Base-by-base conservation (phyloP, 495 filamentous ascomycete species). In the Penicillium desertorum region DNA sequence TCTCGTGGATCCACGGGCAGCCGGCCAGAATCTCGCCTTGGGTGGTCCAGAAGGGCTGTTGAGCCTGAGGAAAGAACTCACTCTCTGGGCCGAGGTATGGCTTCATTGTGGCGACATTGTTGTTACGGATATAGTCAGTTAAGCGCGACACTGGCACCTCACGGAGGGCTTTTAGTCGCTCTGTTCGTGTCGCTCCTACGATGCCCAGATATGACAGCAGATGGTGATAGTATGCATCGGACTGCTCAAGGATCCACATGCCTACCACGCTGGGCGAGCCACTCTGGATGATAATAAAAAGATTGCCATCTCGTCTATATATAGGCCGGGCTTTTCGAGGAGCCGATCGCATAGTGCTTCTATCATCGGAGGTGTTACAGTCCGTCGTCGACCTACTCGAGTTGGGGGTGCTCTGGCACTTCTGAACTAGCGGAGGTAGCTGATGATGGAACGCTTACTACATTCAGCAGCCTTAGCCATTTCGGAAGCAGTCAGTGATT, bases 291-390 rank as follows among this genome's bases (percentile, higher is more conserved):
- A 37, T n/a, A n/a, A 61, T 27, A 64, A 27, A 54, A 54, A 64
- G 12, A 63, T 17, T 1, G 43, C 46, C 51, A 66, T 66, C 54
- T 61, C 51, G 2, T 66, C 61, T 4, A 64, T 19, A 44, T 64
- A 63, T 50, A 63, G 51, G n/a, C 39, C 25, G 3, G 39, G 51
- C 25, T 53, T 53, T 42, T 53, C 27, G 14, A 44, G 39, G 16
- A 53, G 51, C 39, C 23, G 37, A 44, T 53, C 39, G 16, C 39
- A 53, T 2, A 53, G 22, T 30, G 39, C 37, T 29, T 53, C 51
- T 44, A 44, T 30, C 25, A 34, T 53, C n/a, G 25, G 50, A 43
- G 50, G 51, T 29, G 51, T 53, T 22, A 53, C 22, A 8, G 1
- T 44, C 12, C 17, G 39, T 44, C 39, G 9, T 44, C 39, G 39